Base-by-base conservation (phyloP, 345 rosid genomes). In the Eucalyptus lansdowneana region DNA sequence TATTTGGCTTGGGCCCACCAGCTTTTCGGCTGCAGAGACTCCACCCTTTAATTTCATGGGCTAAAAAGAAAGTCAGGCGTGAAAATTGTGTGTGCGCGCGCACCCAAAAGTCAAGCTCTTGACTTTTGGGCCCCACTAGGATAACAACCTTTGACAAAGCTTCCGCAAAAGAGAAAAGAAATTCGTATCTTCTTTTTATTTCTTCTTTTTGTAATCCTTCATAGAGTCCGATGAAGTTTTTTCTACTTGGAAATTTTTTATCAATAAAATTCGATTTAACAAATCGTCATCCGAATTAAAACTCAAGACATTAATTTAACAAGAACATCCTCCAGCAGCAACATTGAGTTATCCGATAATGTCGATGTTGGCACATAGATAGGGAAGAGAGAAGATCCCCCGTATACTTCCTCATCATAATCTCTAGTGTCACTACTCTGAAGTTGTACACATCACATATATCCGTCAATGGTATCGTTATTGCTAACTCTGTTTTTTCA, bases 391-490 rank as follows among this genome's bases (percentile, higher is more conserved):
- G 65, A 42, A 94, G 92, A 60, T 94, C 95, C 60, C 96, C 95
- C 0, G 94, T 95, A 50, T 96, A 95, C 44, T 6, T 42, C 7
- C 44, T 42, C 44, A 94, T 94, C 95, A 94, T 94, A 9, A 91
- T 90, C 88, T 95, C 96, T 50, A 95, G 19, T n/a, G 96, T 90
- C 85, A 95, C 96, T 16, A 95, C 95, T 69, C 96, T 94, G 27
- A 95, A 95, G 86, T 95, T 95, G 27, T 93, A 95, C 31, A 92
- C 92, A 50, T 95, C 96, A 13, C 95, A 93, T 91, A 93, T 94
- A n/a, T 93, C 91, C 2, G 93, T 58, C 14, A 58, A 51, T 31
- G 8, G 17, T 13, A 62, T 85, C 3, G 37, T 85, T 8, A 9
- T 29, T 19, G 90, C 87, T 10, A 89, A 40, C 47, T 89, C 40